Evolutionary conservation across 108 stramenopile species (phyloP).

Genomic region (Nannochloropsis oceanica): DNA sequence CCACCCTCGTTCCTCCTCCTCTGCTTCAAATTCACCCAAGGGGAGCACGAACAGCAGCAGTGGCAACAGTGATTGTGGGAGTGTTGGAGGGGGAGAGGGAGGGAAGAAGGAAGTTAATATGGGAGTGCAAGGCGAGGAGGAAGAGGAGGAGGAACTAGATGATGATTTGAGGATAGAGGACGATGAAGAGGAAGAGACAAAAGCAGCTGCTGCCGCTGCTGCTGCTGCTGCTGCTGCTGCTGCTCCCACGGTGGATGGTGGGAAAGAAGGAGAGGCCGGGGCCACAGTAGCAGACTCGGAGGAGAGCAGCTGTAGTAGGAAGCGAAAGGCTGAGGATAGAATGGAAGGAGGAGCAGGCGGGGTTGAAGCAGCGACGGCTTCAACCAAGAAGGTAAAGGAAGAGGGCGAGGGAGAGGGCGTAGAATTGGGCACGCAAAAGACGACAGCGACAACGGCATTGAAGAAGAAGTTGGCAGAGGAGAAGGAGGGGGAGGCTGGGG

Average conservation of each 20-base stretch:
- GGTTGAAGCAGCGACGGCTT: neutral
- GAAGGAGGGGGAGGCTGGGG: neutral
- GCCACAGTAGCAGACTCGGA: neutral
- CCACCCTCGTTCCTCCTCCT: neutral
- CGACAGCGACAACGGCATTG: neutral
- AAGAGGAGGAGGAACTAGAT: neutral
- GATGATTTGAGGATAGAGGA: neutral
- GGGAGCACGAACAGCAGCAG: neutral
- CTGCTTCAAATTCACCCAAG: neutral
- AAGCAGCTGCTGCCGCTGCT: neutral
- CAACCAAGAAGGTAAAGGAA: neutral
- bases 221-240: neutral
- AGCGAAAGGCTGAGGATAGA: neutral
- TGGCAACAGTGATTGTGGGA: neutral
- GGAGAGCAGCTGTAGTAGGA: neutral
- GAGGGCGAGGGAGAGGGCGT: neutral
- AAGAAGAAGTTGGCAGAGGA: neutral
- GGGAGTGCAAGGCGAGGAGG: neutral
- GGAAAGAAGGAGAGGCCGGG: neutral
- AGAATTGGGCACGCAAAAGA: neutral
- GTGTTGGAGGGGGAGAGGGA: neutral
- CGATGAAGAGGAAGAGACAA: neutral
- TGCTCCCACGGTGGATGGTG: neutral
- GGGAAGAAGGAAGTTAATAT: neutral
- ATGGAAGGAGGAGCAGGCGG: neutral